Percentiles rank a stretch among this genome's conserved stretches.
These are phyloP conservation scores for Lolium rigidum DNA, from an alignment of 176 grass and related monocot genomes.

Conservation along the genomic window DNA sequence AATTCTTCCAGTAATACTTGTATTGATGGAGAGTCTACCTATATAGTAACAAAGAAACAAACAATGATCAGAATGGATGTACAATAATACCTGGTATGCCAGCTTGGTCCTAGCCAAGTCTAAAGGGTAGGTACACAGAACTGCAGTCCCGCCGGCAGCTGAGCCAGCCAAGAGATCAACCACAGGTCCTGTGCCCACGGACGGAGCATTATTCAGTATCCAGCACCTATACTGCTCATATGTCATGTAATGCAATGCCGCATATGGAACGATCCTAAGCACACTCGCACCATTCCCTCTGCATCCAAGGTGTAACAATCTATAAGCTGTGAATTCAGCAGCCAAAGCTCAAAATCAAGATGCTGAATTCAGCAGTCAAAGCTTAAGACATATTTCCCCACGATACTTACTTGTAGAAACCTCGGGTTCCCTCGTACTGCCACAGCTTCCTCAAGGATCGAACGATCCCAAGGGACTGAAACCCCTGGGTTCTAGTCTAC, in stretches of 20 bases:
- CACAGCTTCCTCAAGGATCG: conserved; percentile 77
- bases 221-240: conserved; percentile 88
- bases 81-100: conserved; percentile 85
- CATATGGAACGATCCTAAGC: conserved; percentile 94
- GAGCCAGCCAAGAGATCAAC: conserved; percentile 98
- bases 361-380: not conserved
- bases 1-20: too few species aligned
- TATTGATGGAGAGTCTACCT: too few species aligned
- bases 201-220: conserved; percentile 84
- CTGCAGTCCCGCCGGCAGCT: conserved; percentile 90
- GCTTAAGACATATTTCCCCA: too few species aligned
- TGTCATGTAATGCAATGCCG: conserved; percentile 94
- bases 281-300: conserved; percentile 96
- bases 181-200: conserved; percentile 73
- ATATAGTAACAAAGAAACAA: not conserved
- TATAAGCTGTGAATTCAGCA: too few species aligned
- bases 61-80: conserved; percentile 6
- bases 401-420: conserved; percentile 84
- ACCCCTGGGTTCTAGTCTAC: conserved; percentile 87
- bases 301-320: too few species aligned
- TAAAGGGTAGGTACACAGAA: conserved; percentile 94
- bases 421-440: conserved; percentile 75
- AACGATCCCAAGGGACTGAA: conserved; percentile 82
- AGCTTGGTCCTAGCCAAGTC: conserved; percentile 93
- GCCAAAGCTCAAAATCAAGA: not conserved